These are phyloP conservation scores for Pneumocystis jirovecii DNA, from an alignment of 1,139 yeast genomes.

Conservation along the genomic window DNA sequence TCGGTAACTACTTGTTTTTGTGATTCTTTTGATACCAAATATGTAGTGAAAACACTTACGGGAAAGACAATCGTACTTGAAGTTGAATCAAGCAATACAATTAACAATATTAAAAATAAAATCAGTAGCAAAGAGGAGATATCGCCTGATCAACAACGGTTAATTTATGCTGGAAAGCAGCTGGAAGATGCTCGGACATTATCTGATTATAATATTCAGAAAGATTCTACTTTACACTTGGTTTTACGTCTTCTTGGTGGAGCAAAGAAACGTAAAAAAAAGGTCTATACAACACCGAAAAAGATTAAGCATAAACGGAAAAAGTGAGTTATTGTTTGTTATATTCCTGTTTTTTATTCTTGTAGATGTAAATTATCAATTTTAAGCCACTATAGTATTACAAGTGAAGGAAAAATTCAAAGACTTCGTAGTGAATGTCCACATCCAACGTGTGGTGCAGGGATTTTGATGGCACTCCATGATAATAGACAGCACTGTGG, in stretches of 20 bases:
- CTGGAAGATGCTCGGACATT: slow-evolving; percentile 95
- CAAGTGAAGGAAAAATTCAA: slow-evolving; percentile 95
- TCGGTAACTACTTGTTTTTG: not conserved
- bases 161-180: slow-evolving; percentile 99
- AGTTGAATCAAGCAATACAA: slow-evolving; percentile 84
- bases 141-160: slow-evolving; percentile 99
- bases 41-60: slow-evolving; percentile 55
- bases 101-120: slow-evolving; percentile 86
- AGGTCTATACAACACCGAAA: slow-evolving; percentile 99
- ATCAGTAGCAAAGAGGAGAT: slow-evolving; percentile 95
- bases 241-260: slow-evolving; percentile 56
- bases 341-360: not conserved
- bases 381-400: slow-evolving; percentile 98
- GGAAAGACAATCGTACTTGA: slow-evolving; percentile 79
- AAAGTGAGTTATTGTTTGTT: slow-evolving; percentile 31
- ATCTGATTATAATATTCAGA: slow-evolving; percentile 99
- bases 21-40: slow-evolving; percentile 19
- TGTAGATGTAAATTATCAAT: slow-evolving; percentile 77
- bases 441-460: slow-evolving; percentile 85
- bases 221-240: slow-evolving; percentile 96
- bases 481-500: slow-evolving; percentile 99
- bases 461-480: slow-evolving; percentile 87
- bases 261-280: slow-evolving; percentile 99
- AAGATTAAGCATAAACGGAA: slow-evolving; percentile 99
- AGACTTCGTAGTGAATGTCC: slow-evolving; percentile 99